These are phyloP conservation scores for Teratosphaeria epicoccoides DNA, from an alignment of 2,329 filamentous ascomycete genomes.

Conservation along the genomic window DNA sequence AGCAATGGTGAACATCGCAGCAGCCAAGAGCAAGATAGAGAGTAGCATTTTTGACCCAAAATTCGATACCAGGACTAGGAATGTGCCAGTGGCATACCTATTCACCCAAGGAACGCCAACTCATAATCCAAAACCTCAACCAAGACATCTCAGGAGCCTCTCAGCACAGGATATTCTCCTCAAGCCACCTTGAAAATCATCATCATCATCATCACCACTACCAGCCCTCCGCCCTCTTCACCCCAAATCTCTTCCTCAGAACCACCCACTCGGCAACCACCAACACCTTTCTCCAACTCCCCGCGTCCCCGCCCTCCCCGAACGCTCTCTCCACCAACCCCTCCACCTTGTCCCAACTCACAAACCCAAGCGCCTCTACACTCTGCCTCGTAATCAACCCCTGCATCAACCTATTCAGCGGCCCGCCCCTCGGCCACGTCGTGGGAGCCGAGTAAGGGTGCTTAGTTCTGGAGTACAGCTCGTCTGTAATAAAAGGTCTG, in stretches of 20 bases:
- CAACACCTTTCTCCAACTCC: slow-evolving; percentile 30
- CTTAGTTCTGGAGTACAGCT: slow-evolving; percentile 17
- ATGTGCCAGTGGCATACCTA: too few species aligned
- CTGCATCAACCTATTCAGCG: slow-evolving; percentile 11
- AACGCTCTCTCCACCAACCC: slow-evolving; percentile 32
- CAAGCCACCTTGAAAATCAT: neutral
- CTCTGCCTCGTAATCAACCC: slow-evolving; percentile 15
- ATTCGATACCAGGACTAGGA: too few species aligned
- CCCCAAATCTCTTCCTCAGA: slow-evolving; percentile 33
- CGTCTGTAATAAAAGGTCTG: slow-evolving; percentile 17
- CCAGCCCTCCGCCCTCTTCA: slow-evolving; percentile 22
- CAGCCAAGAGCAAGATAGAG: too few species aligned
- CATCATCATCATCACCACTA: too few species aligned
- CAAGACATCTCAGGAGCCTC: neutral
- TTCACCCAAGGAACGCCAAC: too few species aligned
- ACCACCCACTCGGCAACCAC: slow-evolving; percentile 36
- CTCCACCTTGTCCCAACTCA: slow-evolving; percentile 26
- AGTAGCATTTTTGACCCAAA: too few species aligned
- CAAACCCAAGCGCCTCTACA: slow-evolving; percentile 20
- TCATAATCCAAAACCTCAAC: too few species aligned
- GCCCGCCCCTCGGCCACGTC: slow-evolving; percentile 10
- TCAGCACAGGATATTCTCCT: neutral
- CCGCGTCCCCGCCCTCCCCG: slow-evolving; percentile 18
- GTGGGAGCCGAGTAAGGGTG: slow-evolving; percentile 17
- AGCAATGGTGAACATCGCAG: too few species aligned